Evolutionary conservation across 495 filamentous ascomycete genomes (phyloP), one percentile per base, ranked within the genome.

Genomic region (Stereocaulon alpinum): DNA sequence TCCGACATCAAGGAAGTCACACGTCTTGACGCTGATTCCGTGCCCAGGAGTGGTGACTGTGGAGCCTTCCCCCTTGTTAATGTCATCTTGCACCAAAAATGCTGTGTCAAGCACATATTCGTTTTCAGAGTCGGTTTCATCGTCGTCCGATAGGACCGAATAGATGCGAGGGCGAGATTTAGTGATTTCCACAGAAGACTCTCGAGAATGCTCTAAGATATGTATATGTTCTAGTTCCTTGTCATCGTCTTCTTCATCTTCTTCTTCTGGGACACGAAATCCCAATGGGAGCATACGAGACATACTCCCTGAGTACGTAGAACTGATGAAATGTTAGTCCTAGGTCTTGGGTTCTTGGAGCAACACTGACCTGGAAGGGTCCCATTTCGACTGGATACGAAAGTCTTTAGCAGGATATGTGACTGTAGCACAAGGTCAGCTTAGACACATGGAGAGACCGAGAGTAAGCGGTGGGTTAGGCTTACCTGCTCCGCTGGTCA

Each of bases 401-500:
- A 68, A 68, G 7, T 62, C 57, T 27, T 62, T 61, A 20, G 66
- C 58, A 32, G 64, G 54, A 42, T 65, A 65, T 4, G 58, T 59
- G 32, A 61, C 66, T 68, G 30, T 18, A 52, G 22, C 0, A 24
- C 6, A 44, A 30, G 17, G 18, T 29, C 18, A 10, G 11, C 17
- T 55, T n/a, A 56, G 56, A 14, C 3, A 14, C 15, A 12, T 29
- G 41, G 30, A 43, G 5, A 29, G 27, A 10, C 29, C 14, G 17
- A 37, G n/a, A n/a, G 15, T 40, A 27, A 17, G n/a, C 6, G 37
- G 52, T 27, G 14, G 24, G 17, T 27, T 37, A 44, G 32, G 70
- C 72, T 40, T 65, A 80, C 78, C 71, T 29, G 66, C 61, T 30
- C 76, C 79, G 61, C 79, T 78, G 47, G 77, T 74, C 1, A 84